Conservation (phyloP, 768 basidiomycete species). For the Pulveroboletus sp. region DNA sequence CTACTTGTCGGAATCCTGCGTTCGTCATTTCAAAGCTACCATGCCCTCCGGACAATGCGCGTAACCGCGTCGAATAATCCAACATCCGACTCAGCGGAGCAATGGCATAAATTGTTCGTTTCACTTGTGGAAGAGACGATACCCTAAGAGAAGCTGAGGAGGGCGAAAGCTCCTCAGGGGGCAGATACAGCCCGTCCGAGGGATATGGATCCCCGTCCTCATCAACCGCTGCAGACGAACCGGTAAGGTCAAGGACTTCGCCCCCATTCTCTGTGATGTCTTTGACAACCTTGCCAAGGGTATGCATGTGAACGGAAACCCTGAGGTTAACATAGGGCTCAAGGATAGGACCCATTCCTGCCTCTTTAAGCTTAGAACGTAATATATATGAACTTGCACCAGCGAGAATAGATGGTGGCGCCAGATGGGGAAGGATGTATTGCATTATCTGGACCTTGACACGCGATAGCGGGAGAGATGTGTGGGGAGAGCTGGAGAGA, state of each 20-base stretch:
- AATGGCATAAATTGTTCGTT: constrained; percentile 63
- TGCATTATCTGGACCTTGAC: constrained; percentile 52
- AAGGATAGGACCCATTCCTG: constrained; percentile 67
- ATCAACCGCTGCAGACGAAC: constrained; percentile 31
- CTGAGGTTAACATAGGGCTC: constrained; percentile 76
- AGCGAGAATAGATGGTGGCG: constrained; percentile 50
- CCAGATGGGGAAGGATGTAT: constrained; percentile 39
- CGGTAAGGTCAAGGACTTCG: constrained; percentile 66
- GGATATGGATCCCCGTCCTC: constrained; percentile 42
- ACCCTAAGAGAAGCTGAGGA: constrained; percentile 41
- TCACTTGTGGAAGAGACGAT: constrained; percentile 37
- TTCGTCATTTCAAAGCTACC: constrained; percentile 74
- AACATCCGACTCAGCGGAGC: constrained; percentile 81
- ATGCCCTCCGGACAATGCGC: constrained; percentile 78
- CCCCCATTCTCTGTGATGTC: constrained; percentile 82
- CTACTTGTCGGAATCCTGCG: constrained; percentile 72
- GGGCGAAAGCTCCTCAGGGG: constrained; percentile 72
- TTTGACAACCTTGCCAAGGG: constrained; percentile 72
- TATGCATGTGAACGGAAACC: constrained; percentile 60
- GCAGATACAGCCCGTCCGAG: constrained; percentile 67
- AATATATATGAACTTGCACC: constrained; percentile 62
- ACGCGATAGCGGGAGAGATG: constrained; percentile 64
- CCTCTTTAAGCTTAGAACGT: constrained; percentile 54
- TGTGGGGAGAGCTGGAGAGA: constrained; percentile 75
- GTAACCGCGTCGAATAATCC: constrained; percentile 72